These are phyloP conservation scores for Triticum turgidum DNA, from an alignment of 176 grass and related monocot species.

Conservation along the genomic window DNA sequence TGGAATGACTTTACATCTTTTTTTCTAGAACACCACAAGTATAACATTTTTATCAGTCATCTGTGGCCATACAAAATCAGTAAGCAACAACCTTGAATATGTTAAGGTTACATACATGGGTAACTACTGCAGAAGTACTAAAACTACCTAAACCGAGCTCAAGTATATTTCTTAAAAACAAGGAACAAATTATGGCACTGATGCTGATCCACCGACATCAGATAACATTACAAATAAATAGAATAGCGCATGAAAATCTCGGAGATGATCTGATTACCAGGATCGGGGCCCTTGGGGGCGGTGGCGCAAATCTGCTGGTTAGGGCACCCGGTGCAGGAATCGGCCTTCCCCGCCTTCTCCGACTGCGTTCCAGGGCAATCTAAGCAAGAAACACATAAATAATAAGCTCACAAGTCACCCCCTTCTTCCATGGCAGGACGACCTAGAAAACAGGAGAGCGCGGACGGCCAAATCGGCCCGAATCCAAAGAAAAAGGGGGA, in stretches of 20 bases:
- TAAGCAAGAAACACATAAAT: background rate
- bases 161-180: background rate
- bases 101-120: background rate
- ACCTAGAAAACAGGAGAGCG: background rate
- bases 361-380: slow-evolving; percentile 89
- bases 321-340: slow-evolving; percentile 78
- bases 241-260: background rate
- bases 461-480: background rate
- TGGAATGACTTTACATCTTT: background rate
- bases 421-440: background rate
- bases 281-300: slow-evolving; percentile 84
- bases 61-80: background rate
- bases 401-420: background rate
- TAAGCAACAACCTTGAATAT: background rate
- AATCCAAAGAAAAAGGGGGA: background rate
- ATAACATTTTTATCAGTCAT: background rate
- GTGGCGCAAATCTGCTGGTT: slow-evolving; percentile 94
- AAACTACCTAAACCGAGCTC: background rate
- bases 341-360: slow-evolving; percentile 78
- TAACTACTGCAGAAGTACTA: background rate
- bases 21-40: background rate
- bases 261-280: slow-evolving; percentile 48
- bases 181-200: background rate
- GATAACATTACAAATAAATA: background rate
- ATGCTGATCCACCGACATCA: background rate